These are phyloP conservation scores for Colletotrichum cereale DNA, from an alignment of 2,329 filamentous ascomycete species.

Conservation along the genomic window DNA sequence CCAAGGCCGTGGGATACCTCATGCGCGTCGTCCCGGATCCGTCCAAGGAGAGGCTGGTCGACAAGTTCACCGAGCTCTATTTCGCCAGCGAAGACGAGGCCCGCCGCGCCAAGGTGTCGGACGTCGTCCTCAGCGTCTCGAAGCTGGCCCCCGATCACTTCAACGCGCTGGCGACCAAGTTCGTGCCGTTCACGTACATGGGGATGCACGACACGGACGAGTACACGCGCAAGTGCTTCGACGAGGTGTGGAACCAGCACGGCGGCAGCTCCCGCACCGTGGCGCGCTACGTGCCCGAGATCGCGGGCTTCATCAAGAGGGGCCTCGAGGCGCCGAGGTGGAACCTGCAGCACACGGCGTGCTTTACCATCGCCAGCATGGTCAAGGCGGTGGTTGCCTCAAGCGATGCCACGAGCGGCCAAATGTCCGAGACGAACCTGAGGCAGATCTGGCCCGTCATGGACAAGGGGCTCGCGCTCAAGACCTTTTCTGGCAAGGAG, in stretches of 20 bases:
- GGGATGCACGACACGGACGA: conserved; percentile 88
- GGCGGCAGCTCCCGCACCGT: conserved; percentile 88
- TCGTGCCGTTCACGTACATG: conserved; percentile 90
- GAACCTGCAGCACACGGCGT: conserved; percentile 90
- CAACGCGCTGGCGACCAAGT: conserved; percentile 76
- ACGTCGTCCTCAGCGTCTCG: conserved; percentile 85
- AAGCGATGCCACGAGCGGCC: conserved; percentile 64
- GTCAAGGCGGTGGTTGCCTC: conserved; percentile 74
- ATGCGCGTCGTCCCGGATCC: conserved; percentile 69
- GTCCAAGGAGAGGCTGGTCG: conserved; percentile 63
- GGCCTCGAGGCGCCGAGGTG: conserved; percentile 86
- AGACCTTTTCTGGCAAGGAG: conserved; percentile 95
- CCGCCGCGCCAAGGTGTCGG: conserved; percentile 80
- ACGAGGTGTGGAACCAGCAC: conserved; percentile 90
- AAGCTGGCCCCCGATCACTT: conserved; percentile 93
- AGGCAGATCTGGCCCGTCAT: conserved; percentile 83
- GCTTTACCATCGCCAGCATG: conserved; percentile 82
- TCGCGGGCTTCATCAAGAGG: conserved; percentile 74
- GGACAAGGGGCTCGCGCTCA: conserved; percentile 84
- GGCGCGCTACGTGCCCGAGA: conserved; percentile 86
- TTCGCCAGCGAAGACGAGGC: conserved; percentile 84
- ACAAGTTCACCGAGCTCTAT: conserved; percentile 76
- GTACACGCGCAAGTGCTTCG: conserved; percentile 82
- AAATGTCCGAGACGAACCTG: conserved; percentile 71
- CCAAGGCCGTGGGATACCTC: conserved; percentile 87